These are phyloP conservation scores for Leccinum uliginosum DNA, from an alignment of 768 basidiomycete species.

Conservation along the genomic window DNA sequence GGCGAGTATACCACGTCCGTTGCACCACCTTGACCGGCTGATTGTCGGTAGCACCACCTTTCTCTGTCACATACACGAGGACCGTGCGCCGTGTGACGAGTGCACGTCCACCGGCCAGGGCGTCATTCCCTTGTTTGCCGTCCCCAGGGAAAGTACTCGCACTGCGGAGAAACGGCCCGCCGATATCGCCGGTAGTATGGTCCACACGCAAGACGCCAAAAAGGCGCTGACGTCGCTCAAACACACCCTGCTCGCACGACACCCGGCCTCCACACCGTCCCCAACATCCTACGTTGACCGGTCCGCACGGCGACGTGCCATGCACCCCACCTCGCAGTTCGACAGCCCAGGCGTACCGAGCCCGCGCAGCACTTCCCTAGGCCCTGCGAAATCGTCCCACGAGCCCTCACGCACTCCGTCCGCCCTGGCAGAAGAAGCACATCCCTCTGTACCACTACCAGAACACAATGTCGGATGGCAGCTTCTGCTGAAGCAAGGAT, in stretches of 20 bases:
- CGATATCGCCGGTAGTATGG: conserved; percentile 10
- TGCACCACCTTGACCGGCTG: conserved; percentile 62
- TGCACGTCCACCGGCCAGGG: conserved; percentile 51
- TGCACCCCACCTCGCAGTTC: conserved; percentile 48
- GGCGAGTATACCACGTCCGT: conserved; percentile 62
- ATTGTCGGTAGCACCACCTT: conserved; percentile 71
- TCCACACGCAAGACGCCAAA: conserved; percentile 41
- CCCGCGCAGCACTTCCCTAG: conserved; percentile 21
- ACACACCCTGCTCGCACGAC: conserved; percentile 55
- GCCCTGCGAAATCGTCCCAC: conserved; percentile 5
- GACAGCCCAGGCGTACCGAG: conserved; percentile 48
- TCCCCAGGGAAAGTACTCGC: conserved; percentile 13
- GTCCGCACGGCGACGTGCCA: conserved; percentile 63
- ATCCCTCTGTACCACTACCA: conserved; percentile 40
- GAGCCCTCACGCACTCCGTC: conserved; percentile 21
- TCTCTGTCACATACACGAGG: conserved; percentile 62
- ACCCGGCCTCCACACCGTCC: conserved; percentile 10
- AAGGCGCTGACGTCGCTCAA: conserved; percentile 64
- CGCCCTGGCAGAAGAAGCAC: conserved; percentile 11
- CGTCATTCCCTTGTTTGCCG: conserved; percentile 54
- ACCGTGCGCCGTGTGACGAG: conserved; percentile 54
- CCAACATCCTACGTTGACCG: conserved; percentile 53
- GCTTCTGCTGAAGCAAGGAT: conserved; percentile 70
- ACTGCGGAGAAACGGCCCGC: conserved; percentile 21
- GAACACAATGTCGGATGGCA: conserved; percentile 62